Percentiles rank a stretch among this genome's conserved stretches.
These are phyloP conservation scores for Aspergillus pseudoterreus DNA, from an alignment of 2,329 filamentous ascomycete genomes.

Conservation along the genomic window DNA sequence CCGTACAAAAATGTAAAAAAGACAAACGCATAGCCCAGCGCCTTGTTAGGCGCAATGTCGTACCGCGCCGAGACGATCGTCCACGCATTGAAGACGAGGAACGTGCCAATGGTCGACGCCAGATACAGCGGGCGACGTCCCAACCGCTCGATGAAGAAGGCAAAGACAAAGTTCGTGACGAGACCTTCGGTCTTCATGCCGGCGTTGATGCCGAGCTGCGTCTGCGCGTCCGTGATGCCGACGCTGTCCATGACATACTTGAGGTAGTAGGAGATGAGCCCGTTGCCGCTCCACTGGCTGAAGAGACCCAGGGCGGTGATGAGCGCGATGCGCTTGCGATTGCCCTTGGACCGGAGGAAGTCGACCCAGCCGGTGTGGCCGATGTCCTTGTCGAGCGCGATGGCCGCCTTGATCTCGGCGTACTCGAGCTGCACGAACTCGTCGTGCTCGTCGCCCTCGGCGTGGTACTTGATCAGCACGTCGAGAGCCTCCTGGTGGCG, in stretches of 20 bases:
- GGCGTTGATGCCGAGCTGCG: conserved; percentile 40
- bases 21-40: conserved; percentile 35
- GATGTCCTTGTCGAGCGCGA: conserved; percentile 43
- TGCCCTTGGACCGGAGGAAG: conserved; percentile 45
- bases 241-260: conserved; percentile 33
- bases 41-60: conserved; percentile 4
- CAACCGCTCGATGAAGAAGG: conserved; percentile 36
- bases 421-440: conserved; percentile 15
- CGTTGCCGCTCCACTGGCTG: conserved; percentile 55
- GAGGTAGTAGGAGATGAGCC: conserved; percentile 37
- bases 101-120: conserved; percentile 38
- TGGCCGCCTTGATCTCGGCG: conserved; percentile 22
- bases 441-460: conserved; percentile 12
- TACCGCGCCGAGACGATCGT: not conserved
- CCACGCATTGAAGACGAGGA: conserved; percentile 30
- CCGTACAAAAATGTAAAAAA: conserved; percentile 42
- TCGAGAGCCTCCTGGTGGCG: not conserved
- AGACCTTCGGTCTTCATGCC: conserved; percentile 36
- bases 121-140: conserved; percentile 43
- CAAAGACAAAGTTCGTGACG: conserved; percentile 29
- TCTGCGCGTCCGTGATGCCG: conserved; percentile 33
- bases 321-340: conserved; percentile 52
- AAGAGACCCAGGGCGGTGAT: conserved; percentile 51
- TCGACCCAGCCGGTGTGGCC: conserved; percentile 41
- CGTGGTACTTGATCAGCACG: conserved; percentile 11